Evolutionary conservation across 352 stramenopile species (phyloP), one percentile per base, ranked within the genome.

Genomic region (Pythium inflatum): DNA sequence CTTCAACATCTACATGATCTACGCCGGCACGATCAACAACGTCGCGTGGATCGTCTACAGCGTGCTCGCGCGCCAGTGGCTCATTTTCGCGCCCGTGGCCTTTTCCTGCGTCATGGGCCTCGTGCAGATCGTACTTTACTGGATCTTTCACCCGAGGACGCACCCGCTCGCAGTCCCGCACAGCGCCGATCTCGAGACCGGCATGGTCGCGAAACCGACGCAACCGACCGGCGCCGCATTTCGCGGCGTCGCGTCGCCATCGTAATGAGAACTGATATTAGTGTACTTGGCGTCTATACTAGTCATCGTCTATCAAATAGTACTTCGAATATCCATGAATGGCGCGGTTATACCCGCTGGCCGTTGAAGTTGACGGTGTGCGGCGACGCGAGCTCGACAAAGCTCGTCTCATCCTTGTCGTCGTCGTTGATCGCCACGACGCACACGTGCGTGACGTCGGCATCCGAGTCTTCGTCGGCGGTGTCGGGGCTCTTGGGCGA

Each of bases 11-110:
- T 16, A 41, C 9, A 57, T 90, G 74, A 73, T 90, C 20, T 56
- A 71, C 48, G 78, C 77, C 13, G 80, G 78, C 46, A 81, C 75
- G 24, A 73, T 80, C 68, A 90, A 85, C 73, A 88, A 88, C 70
- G 53, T 70, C 18, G 74, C 85, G 59, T 88, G 82, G 80, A 76
- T 87, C 69, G 73, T 64, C 22, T 88, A 87, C 77, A 76, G 70
- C 20, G 55, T 61, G 5, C 69, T 89, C 51, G 66, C 71, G 24
- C 43, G 54, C 1, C 59, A 85, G 28, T 83, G 73, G 80, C 83
- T 90, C 61, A 73, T 90, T 51, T 84, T 90, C 60, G 71, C 74
- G 24, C 81, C 80, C n/a, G 88, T 88, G 59, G 64, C 73, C 14
- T 71, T 76, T 41, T 85, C 78, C 43, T 68, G 68, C 54, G 66